Evolutionary conservation across 805 yeast genomes (phyloP).

Genomic region (Naumovozyma dairenensis): DNA sequence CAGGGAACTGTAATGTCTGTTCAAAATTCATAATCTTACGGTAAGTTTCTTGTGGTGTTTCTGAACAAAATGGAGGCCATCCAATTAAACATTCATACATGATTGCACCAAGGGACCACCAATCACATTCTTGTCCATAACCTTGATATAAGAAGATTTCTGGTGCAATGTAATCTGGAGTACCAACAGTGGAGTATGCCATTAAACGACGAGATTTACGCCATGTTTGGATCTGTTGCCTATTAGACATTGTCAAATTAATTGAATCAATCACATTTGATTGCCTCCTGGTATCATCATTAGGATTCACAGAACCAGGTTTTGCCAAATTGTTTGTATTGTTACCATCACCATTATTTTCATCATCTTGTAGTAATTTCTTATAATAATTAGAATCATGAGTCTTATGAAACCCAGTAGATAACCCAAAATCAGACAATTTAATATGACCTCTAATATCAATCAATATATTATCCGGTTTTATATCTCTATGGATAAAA

Average conservation of each 20-base stretch:
- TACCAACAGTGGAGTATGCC: conserved; percentile 96
- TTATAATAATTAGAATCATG: conserved; percentile 84
- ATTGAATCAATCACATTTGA: conserved; percentile 89
- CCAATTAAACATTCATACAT: conserved; percentile 95
- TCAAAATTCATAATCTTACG: conserved; percentile 87
- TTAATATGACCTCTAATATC: conserved; percentile 76
- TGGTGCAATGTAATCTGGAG: conserved; percentile 94
- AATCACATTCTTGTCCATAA: conserved; percentile 93
- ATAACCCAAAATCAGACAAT: conserved; percentile 78
- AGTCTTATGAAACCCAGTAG: conserved; percentile 88
- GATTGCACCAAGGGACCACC: conserved; percentile 96
- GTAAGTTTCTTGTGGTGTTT: conserved; percentile 89
- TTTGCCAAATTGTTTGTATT: conserved; percentile 25
- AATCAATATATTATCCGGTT: conserved; percentile 89
- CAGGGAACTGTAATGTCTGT: conserved; percentile 80
- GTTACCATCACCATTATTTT: conserved; percentile 17
- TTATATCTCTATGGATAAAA: conserved; percentile 92
- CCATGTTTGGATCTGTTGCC: conserved; percentile 95
- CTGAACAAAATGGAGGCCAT: conserved; percentile 96
- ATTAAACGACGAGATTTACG: conserved; percentile 79
- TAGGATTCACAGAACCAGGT: conserved; percentile 21
- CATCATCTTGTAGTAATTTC: conserved; percentile 64
- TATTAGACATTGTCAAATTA: conserved; percentile 87
- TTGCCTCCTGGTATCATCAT: conserved; percentile 42
- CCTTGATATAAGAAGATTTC: conserved; percentile 90